These are phyloP conservation scores for Lepidium africanum DNA, from an alignment of 345 rosid species.

Conservation along the genomic window DNA sequence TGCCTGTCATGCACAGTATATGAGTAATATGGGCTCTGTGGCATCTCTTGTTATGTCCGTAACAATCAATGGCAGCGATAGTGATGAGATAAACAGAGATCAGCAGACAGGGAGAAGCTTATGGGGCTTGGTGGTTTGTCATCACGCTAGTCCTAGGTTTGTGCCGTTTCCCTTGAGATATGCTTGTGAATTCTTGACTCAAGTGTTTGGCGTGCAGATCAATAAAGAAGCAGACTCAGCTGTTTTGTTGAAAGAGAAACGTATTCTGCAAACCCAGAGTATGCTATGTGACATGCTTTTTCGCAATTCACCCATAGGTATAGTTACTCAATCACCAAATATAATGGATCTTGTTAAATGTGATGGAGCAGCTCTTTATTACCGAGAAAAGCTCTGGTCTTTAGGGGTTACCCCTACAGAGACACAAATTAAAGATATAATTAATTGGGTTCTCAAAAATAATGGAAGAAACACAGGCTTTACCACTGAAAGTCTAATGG, in stretches of 20 bases:
- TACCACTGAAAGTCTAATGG: constrained; percentile 78
- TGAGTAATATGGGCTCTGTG: constrained; percentile 79
- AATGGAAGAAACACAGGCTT: constrained; percentile 58
- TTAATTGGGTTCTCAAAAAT: constrained; percentile 57
- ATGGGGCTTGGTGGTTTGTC: constrained; percentile 96
- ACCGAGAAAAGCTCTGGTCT: constrained; percentile 49
- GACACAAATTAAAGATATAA: constrained; percentile 55
- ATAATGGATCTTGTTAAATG: constrained; percentile 86
- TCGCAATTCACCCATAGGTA: constrained; percentile 72
- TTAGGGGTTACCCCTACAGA: constrained; percentile 74
- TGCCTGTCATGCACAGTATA: constrained; percentile 75
- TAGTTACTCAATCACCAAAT: constrained; percentile 68
- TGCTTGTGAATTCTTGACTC: constrained; percentile 81
- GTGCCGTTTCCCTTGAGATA: constrained; percentile 77
- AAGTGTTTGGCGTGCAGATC: constrained; percentile 67
- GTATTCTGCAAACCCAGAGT: constrained; percentile 60
- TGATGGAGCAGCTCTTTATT: constrained; percentile 79
- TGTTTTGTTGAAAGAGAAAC: constrained; percentile 62
- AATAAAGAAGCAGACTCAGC: constrained; percentile 72
- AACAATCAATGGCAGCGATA: constrained; percentile 54
- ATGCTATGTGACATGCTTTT: constrained; percentile 86
- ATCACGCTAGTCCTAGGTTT: constrained; percentile 63
- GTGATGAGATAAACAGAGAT: constrained; percentile 31
- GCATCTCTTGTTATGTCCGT: constrained; percentile 88
- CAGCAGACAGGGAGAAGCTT: constrained; percentile 44